phyloP scores from a whole-genome alignment of 805 yeast species.

The Kodamaea kakaduensis region DNA sequence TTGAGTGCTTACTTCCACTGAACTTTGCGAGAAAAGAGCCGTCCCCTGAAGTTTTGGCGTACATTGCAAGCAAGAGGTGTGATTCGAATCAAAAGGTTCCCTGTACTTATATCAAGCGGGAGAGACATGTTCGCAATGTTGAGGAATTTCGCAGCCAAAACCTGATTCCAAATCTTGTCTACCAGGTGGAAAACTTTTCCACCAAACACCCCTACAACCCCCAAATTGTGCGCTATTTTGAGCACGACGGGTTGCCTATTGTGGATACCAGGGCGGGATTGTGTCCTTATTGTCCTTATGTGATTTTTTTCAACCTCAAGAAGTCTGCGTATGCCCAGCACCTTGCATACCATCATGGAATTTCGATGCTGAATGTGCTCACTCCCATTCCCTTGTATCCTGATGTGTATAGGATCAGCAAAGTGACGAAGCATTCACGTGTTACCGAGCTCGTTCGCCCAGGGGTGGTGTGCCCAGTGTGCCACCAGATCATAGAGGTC shows the following conservation, averaged over 20 bases:
- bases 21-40: constrained; percentile 7
- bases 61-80: too few relatives aligned
- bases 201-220: constrained; percentile 6
- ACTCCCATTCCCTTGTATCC: constrained; percentile 28
- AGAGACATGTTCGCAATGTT: constrained; percentile 2
- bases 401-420: constrained; percentile 18
- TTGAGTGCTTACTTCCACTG: constrained; percentile 6
- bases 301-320: constrained; percentile 27
- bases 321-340: constrained; percentile 34
- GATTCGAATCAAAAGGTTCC: too few relatives aligned
- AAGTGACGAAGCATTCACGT: too few relatives aligned
- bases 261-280: constrained; percentile 28
- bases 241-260: constrained; percentile 4
- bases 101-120: constrained; percentile 7
- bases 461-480: constrained; percentile 30
- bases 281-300: constrained; percentile 32
- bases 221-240: constrained; percentile 6
- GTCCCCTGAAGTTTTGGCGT: not conserved
- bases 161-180: not conserved
- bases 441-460: constrained; percentile 13
- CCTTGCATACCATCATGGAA: constrained; percentile 31
- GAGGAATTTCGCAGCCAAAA: constrained; percentile 1
- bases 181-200: constrained; percentile 5
- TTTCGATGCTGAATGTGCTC: constrained; percentile 25
- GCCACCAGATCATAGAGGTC: constrained; percentile 23